Evolutionary conservation across 257 asterid species (phyloP), one percentile per base, ranked within the genome.

Genomic region (Penstemon davidsonii): DNA sequence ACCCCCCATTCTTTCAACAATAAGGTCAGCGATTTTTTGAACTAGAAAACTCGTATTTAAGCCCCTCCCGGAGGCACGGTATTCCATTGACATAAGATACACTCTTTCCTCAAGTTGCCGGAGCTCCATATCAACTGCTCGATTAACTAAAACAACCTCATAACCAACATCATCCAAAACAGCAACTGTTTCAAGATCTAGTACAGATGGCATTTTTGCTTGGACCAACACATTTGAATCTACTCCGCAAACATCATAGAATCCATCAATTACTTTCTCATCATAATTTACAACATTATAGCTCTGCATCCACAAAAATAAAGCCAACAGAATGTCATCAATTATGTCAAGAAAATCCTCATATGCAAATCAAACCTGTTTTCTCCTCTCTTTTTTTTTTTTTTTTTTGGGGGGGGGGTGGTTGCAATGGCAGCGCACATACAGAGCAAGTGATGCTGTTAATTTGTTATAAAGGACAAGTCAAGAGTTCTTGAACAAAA

Each of bases 1-100:
- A 64, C 98, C 98, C 50, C 98, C 98, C 96, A 94, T 83, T 76
- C 83, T 89, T 70, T 80, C 80, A 67, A 91, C 98, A 71, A 94
- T 85, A 71, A 91, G 82, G 47, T 83, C 81, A 41, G 98, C 94
- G 42, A 94, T 89, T 82, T 83, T 89, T 81, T 91, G 93, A 75
- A 89, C 87, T 46, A 85, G 79, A 60, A 83, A 72, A 68, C 81
- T 82, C 65, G 83, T 79, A 61, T 78, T 75, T 62, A 83, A 77
- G 74, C 84, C 79, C 78, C 74, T 70, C 60, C 76, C 81, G 64
- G 82, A 66, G 62, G 84, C 85, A 69, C 65, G 83, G 72, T 71
- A 76, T 68, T 94, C 96, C 69, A 76, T 64, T 25, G 89, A 83
- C 84, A 88, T 82, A 72, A 68, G 58, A 64, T 80, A 65, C 49